Evolutionary conservation across 2,329 filamentous ascomycete genomes (phyloP).

Genomic region (Paraphaeosphaeria minitans): DNA sequence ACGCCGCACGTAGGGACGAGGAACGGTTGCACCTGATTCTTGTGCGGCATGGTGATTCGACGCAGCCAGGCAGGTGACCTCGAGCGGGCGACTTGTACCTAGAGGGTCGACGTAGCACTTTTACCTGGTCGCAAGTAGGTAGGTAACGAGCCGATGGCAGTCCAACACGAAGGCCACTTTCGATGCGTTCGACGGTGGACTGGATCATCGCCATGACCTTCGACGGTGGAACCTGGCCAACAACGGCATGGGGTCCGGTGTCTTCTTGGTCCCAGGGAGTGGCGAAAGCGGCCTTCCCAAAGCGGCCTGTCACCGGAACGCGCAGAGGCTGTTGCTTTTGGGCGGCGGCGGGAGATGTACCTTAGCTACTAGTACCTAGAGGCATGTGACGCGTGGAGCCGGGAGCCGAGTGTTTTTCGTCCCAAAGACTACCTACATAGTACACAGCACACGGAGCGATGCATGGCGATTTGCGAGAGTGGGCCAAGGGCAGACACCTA

Average conservation of each 20-base stretch:
- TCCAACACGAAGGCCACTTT: conserved; percentile 18
- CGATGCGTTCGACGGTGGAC: too few species aligned
- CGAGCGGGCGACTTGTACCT: conserved; percentile 34
- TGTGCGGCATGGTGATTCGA: conserved; percentile 43
- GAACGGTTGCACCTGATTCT: conserved; percentile 44
- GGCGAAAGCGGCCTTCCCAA: conserved; percentile 31
- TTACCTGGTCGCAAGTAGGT: conserved; percentile 16
- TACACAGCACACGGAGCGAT: background rate
- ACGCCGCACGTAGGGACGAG: conserved; percentile 35
- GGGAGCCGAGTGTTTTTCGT: conserved; percentile 24
- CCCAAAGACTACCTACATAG: conserved; percentile 19
- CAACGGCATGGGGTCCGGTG: conserved; percentile 26
- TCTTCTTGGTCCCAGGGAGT: conserved; percentile 19
- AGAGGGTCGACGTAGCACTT: conserved; percentile 37
- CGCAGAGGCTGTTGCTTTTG: conserved; percentile 29
- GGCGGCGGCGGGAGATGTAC: conserved; percentile 32
- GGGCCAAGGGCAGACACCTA: background rate
- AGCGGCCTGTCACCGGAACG: conserved; percentile 35
- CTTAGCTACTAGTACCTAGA: too few species aligned
- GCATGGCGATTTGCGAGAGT: background rate
- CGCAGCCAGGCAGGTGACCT: conserved; percentile 41
- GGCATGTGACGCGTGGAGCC: conserved; percentile 32
- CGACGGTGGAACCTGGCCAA: conserved; percentile 31
- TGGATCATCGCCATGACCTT: conserved; percentile 12
- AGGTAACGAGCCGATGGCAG: conserved; percentile 18